Percentiles rank a stretch among this genome's conserved stretches.
phyloP scores from a whole-genome alignment of 2,329 filamentous ascomycete species.

The Tolypocladium guangdongense region DNA sequence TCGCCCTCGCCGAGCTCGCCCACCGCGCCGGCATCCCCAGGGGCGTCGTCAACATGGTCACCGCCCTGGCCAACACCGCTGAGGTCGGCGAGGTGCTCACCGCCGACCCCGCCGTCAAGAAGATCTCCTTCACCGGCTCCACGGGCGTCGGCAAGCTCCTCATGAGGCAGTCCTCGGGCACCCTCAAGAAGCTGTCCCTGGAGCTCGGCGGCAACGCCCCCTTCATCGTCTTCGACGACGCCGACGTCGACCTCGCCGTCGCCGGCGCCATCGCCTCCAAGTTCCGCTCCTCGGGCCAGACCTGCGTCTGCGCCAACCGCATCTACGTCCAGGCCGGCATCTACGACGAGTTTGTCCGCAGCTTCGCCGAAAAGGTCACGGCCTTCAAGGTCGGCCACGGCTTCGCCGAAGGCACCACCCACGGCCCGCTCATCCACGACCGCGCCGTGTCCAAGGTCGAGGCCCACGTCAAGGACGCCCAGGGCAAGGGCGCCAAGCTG shows the following conservation, averaged over 20 bases:
- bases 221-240: constrained; percentile 95
- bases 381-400: constrained; percentile 67
- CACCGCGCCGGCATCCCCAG: constrained; percentile 80
- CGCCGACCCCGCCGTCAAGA: constrained; percentile 61
- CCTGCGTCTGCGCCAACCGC: constrained; percentile 83
- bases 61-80: constrained; percentile 66
- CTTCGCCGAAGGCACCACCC: constrained; percentile 59
- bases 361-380: constrained; percentile 61
- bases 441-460: constrained; percentile 73
- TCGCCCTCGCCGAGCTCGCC: constrained; percentile 78
- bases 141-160: constrained; percentile 59
- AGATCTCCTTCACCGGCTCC: constrained; percentile 89
- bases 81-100: constrained; percentile 70
- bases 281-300: constrained; percentile 91
- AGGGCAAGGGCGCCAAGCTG: constrained; percentile 65
- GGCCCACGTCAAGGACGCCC: constrained; percentile 68
- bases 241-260: constrained; percentile 77
- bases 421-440: constrained; percentile 77
- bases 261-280: constrained; percentile 75
- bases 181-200: constrained; percentile 74
- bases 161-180: constrained; percentile 80
- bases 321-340: constrained; percentile 70
- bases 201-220: constrained; percentile 93
- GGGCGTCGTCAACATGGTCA: constrained; percentile 85
- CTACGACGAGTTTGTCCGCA: constrained; percentile 62